These are phyloP conservation scores for Penicillium atrosanguineum DNA, from an alignment of 495 filamentous ascomycete species.

Conservation along the genomic window DNA sequence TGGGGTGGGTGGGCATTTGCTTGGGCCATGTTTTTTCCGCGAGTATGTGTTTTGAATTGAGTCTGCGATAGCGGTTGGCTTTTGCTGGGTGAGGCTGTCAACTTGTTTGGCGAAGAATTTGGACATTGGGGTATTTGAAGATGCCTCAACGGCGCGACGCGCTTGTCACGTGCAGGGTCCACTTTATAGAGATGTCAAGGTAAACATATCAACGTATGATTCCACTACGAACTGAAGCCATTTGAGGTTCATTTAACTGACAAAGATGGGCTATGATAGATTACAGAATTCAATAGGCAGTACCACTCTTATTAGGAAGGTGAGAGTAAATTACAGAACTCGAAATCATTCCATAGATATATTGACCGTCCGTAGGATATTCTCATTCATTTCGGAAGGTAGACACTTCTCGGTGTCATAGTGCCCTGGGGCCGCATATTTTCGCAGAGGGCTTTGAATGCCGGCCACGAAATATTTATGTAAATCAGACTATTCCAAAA, in stretches of 20 bases:
- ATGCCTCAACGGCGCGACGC: constrained; percentile 16
- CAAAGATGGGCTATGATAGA: no score
- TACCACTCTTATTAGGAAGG: no score
- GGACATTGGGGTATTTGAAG: background rate
- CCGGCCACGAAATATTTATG: constrained; percentile 55
- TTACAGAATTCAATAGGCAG: no score
- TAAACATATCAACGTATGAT: no score
- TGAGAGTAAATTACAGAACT: no score
- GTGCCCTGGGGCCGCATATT: background rate
- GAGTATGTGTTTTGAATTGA: background rate
- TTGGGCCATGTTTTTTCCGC: constrained; percentile 16
- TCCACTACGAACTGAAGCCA: no score
- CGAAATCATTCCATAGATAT: no score
- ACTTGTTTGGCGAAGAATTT: constrained; percentile 10
- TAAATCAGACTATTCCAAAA: constrained; percentile 89
- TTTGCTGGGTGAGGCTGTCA: background rate
- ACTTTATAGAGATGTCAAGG: background rate
- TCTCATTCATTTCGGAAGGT: no score
- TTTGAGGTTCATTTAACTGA: no score
- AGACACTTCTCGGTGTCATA: no score
- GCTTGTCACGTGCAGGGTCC: constrained; percentile 17
- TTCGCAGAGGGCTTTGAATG: constrained; percentile 24
- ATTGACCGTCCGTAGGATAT: no score
- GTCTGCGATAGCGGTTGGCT: background rate
- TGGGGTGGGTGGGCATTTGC: constrained; percentile 10